These are phyloP conservation scores for Chrysophaeum taylorii DNA, from an alignment of 352 stramenopile species.

Conservation along the genomic window DNA sequence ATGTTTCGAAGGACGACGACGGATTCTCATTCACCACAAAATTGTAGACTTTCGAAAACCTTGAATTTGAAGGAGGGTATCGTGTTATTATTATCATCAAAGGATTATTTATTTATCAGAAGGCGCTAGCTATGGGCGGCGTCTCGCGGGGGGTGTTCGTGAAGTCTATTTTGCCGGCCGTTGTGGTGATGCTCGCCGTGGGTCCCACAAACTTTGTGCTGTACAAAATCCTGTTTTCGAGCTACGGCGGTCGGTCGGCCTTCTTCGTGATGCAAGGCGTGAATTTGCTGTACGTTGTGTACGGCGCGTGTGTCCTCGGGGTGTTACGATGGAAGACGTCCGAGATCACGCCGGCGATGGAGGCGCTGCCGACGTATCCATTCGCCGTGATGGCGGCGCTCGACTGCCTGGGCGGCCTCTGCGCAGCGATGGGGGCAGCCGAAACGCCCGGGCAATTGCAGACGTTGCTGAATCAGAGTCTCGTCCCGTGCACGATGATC, in stretches of 20 bases:
- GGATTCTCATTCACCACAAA: too few relatives aligned
- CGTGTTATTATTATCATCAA: too few relatives aligned
- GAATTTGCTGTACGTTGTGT: slow-evolving; percentile 27
- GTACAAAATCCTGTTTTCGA: slow-evolving; percentile 24
- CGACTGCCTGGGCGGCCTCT: slow-evolving; percentile 25
- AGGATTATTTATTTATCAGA: too few relatives aligned
- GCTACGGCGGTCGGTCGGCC: slow-evolving; percentile 19
- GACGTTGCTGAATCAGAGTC: slow-evolving; percentile 26
- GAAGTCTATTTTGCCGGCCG: too few relatives aligned
- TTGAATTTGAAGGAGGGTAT: too few relatives aligned
- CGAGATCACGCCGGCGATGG: slow-evolving; percentile 19
- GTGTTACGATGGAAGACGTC: not conserved
- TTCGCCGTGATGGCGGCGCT: slow-evolving; percentile 25
- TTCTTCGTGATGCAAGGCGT: slow-evolving; percentile 27
- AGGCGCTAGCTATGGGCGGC: too few relatives aligned
- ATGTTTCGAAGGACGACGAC: too few relatives aligned
- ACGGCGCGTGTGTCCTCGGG: slow-evolving; percentile 18
- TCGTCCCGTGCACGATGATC: slow-evolving; percentile 29
- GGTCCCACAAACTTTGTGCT: slow-evolving; percentile 18
- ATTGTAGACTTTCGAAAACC: too few relatives aligned
- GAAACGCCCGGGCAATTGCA: slow-evolving; percentile 26
- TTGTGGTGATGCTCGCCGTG: slow-evolving; percentile 17
- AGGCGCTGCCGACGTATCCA: not conserved
- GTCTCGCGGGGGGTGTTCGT: too few relatives aligned
- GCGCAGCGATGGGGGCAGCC: slow-evolving; percentile 26